Conservation (phyloP, 2,329 filamentous ascomycete species). For the Sclerotinia minor region DNA sequence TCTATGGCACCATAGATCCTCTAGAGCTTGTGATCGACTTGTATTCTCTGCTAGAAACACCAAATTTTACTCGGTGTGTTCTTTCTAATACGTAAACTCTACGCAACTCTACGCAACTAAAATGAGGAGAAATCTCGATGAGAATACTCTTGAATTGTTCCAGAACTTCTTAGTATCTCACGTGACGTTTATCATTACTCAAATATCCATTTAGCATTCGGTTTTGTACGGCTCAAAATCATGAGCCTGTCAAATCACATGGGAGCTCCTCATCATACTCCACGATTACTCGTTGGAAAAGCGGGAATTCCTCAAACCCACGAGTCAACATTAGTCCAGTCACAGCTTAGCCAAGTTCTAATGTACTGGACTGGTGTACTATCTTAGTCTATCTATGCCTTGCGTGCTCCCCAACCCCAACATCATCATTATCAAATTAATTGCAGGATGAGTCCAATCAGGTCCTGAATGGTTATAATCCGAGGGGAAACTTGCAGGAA, state of each 20-base stretch:
- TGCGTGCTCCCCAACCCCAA: background rate
- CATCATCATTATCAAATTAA: slow-evolving; percentile 14
- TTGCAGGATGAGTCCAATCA: slow-evolving; percentile 14
- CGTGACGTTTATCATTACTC: slow-evolving; percentile 13
- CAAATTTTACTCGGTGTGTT: slow-evolving; percentile 16
- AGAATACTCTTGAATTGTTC: slow-evolving; percentile 15
- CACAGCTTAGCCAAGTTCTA: slow-evolving; percentile 12
- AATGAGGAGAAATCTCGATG: slow-evolving; percentile 23
- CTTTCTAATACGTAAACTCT: slow-evolving; percentile 15
- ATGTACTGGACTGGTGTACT: too few relatives aligned
- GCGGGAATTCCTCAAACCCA: slow-evolving; percentile 7
- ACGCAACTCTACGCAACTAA: slow-evolving; percentile 7
- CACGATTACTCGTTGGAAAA: slow-evolving; percentile 17
- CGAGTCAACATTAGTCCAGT: slow-evolving; percentile 19
- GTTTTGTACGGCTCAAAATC: slow-evolving; percentile 22
- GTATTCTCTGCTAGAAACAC: slow-evolving; percentile 6
- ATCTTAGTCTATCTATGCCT: background rate
- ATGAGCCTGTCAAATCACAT: slow-evolving; percentile 18
- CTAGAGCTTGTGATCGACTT: slow-evolving; percentile 23
- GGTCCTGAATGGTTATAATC: background rate
- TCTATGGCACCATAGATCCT: slow-evolving; percentile 10
- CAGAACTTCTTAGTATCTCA: slow-evolving; percentile 15
- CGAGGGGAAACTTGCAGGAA: background rate
- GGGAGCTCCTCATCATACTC: slow-evolving; percentile 4
- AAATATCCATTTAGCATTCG: background rate